These are phyloP conservation scores for Acanthamoeba royreba DNA, from an alignment of 208 protist species.

Conservation along the genomic window DNA sequence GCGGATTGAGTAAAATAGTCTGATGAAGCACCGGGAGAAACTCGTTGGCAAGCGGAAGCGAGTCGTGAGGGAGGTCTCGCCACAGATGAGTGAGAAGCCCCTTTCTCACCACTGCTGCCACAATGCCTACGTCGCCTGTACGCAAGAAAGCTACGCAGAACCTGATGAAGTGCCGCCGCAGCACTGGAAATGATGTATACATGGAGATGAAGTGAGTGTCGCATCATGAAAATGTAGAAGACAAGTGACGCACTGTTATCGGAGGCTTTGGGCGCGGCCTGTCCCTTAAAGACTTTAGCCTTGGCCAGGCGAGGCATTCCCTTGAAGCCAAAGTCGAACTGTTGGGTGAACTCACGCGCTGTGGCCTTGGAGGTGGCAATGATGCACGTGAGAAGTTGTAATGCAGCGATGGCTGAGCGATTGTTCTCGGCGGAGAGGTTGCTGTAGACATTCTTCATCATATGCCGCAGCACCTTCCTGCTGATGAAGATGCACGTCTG, in stretches of 20 bases:
- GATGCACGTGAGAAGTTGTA: neutral
- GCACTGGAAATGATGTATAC: no score
- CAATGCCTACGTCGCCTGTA: neutral
- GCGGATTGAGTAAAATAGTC: neutral
- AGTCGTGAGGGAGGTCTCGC: neutral
- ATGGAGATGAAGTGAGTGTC: no score
- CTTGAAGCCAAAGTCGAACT: neutral
- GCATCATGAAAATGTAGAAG: neutral
- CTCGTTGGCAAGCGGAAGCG: neutral
- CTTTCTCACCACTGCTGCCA: neutral
- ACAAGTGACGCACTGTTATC: neutral
- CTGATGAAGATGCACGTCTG: neutral
- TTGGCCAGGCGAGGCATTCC: neutral
- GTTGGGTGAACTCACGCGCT: neutral
- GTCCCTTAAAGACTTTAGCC: neutral
- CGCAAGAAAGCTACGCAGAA: neutral
- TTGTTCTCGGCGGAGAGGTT: neutral
- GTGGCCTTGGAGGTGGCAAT: neutral
- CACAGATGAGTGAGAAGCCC: neutral
- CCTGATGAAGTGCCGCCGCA: neutral
- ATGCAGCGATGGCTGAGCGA: neutral
- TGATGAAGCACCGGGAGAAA: neutral
- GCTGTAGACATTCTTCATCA: neutral
- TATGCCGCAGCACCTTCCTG: neutral
- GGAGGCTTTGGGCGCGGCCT: neutral